Conservation (phyloP, 78 protist genomes). For the Chrysochromulina parva region DNA sequence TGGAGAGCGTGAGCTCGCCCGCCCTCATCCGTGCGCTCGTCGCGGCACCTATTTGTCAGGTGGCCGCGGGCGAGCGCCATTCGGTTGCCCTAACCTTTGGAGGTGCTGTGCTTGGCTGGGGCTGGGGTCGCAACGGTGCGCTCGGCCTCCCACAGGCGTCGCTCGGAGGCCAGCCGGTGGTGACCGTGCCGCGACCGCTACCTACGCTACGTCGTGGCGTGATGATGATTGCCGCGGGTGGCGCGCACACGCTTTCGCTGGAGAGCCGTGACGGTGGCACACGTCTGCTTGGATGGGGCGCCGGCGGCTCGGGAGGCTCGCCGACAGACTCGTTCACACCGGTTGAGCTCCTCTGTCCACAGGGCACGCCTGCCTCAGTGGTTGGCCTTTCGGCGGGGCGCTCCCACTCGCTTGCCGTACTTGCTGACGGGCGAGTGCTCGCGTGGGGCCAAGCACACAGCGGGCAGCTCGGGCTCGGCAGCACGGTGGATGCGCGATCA, state of each 20-base stretch:
- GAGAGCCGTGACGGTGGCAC: not conserved
- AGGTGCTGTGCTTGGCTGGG: not conserved
- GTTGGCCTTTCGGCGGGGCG: not conserved
- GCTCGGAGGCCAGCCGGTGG: not conserved
- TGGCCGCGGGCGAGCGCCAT: conserved; percentile 8
- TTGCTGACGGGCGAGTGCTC: not conserved
- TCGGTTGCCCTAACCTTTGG: not conserved
- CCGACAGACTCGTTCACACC: too few species aligned
- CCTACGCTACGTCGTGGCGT: not conserved
- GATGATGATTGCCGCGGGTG: not conserved
- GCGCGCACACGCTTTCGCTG: not conserved
- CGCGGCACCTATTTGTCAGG: not conserved
- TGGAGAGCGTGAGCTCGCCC: not conserved
- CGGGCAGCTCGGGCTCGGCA: not conserved
- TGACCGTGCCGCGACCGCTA: not conserved
- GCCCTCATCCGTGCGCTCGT: not conserved
- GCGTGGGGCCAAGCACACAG: not conserved
- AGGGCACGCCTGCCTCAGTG: too few species aligned
- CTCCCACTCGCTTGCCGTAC: not conserved
- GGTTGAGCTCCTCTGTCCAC: too few species aligned
- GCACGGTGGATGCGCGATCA: not conserved
- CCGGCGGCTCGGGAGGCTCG: not conserved
- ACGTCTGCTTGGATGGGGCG: too few species aligned
- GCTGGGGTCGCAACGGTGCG: not conserved
- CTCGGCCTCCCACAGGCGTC: not conserved